Percentiles rank a stretch among this genome's conserved stretches.
phyloP scores from a whole-genome alignment of 495 filamentous ascomycete species.

The Penicillium maclennaniae region DNA sequence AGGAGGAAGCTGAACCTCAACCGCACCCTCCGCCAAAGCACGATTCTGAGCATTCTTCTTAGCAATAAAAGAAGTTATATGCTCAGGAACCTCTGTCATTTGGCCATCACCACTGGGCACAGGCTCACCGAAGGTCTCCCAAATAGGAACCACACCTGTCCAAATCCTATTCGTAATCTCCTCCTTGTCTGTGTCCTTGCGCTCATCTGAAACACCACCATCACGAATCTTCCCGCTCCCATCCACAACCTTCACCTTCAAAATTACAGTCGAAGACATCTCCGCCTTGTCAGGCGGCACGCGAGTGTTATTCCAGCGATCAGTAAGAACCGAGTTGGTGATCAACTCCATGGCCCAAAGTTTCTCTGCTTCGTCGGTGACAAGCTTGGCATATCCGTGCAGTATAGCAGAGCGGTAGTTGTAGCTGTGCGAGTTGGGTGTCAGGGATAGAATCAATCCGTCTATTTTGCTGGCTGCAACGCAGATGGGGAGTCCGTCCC shows the following conservation, averaged over 20 bases:
- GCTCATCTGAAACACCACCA: conserved; percentile 68
- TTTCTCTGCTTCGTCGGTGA: conserved; percentile 67
- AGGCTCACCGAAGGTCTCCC: conserved; percentile 62
- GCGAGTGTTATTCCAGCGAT: conserved; percentile 67
- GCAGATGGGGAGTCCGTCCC: conserved; percentile 57
- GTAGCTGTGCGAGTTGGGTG: conserved; percentile 76
- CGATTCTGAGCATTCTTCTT: conserved; percentile 51
- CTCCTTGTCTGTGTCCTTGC: conserved; percentile 60
- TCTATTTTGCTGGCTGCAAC: conserved; percentile 67
- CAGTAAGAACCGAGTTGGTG: conserved; percentile 66
- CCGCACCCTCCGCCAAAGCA: conserved; percentile 50
- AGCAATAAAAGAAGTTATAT: conserved; percentile 56
- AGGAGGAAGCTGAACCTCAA: conserved; percentile 26
- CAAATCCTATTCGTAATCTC: conserved; percentile 60
- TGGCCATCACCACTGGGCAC: conserved; percentile 60
- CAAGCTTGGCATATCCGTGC: conserved; percentile 68
- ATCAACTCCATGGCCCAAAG: conserved; percentile 79
- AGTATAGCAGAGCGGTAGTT: conserved; percentile 85
- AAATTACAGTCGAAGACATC: conserved; percentile 70
- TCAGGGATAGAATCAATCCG: conserved; percentile 71
- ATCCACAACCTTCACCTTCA: conserved; percentile 64
- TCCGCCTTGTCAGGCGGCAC: conserved; percentile 71
- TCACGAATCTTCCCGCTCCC: conserved; percentile 76
- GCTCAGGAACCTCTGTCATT: conserved; percentile 56
- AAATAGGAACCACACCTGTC: conserved; percentile 82